phyloP scores from a whole-genome alignment of 257 asterid species.

The Cynanchum wilfordii region DNA sequence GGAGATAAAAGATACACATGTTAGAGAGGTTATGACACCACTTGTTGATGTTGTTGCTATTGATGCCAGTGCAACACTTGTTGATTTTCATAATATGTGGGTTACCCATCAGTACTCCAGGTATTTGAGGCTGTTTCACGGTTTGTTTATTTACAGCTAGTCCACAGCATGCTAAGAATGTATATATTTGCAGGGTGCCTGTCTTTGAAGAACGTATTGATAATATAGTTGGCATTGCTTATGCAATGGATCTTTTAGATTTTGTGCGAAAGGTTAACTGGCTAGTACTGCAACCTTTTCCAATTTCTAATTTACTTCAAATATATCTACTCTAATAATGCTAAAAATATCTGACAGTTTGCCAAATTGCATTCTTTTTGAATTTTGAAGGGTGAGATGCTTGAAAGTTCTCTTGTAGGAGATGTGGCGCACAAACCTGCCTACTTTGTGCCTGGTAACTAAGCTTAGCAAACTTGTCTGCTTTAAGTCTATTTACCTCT shows the following conservation, averaged over 20 bases:
- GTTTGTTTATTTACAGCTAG: slow-evolving; percentile 2
- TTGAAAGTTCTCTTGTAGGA: slow-evolving; percentile 80
- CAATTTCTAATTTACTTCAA: slow-evolving; percentile 12
- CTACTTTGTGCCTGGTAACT: slow-evolving; percentile 94
- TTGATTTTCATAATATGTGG: slow-evolving; percentile 94
- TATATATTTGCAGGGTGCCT: slow-evolving; percentile 65
- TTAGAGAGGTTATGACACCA: slow-evolving; percentile 99
- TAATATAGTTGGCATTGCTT: slow-evolving; percentile 96
- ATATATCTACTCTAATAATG: slow-evolving; percentile 28
- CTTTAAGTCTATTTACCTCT: slow-evolving; percentile 1
- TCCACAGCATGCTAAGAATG: slow-evolving; percentile 17
- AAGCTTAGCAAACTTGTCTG: not conserved
- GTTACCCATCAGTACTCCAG: slow-evolving; percentile 95
- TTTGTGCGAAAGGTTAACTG: slow-evolving; percentile 77
- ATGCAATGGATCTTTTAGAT: slow-evolving; percentile 98
- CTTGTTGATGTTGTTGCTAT: slow-evolving; percentile 96
- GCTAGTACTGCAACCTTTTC: slow-evolving; percentile 18
- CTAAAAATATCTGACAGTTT: slow-evolving; percentile 39
- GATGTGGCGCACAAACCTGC: slow-evolving; percentile 98
- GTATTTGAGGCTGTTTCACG: slow-evolving; percentile 32
- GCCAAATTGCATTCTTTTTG: slow-evolving; percentile 54
- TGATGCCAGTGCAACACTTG: slow-evolving; percentile 81
- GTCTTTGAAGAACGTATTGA: slow-evolving; percentile 97
- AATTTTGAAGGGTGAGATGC: slow-evolving; percentile 89
- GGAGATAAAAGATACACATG: slow-evolving; percentile 98